Evolutionary conservation across 208 protist genomes (phyloP).

Genomic region (Angomonas deanei): DNA sequence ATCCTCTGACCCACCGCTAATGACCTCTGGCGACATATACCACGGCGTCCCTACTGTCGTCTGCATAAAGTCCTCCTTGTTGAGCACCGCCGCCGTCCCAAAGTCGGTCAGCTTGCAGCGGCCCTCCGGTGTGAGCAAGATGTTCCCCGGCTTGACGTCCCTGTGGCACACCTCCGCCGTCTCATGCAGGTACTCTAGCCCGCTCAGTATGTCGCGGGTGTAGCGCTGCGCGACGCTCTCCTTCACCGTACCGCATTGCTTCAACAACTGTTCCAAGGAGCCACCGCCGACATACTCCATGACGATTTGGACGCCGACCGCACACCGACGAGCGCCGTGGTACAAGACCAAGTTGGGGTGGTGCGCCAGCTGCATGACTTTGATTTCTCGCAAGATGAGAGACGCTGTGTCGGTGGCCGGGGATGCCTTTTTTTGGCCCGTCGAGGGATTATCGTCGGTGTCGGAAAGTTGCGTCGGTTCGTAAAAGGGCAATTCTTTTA

Average conservation of each 20-base stretch:
- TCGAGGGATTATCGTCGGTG: conserved; percentile 9
- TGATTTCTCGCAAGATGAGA: conserved; percentile 65
- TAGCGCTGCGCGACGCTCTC: conserved; percentile 77
- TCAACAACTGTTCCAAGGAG: conserved; percentile 67
- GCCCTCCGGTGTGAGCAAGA: conserved; percentile 82
- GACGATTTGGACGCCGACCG: conserved; percentile 70
- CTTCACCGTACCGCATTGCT: conserved; percentile 43
- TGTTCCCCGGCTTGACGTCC: conserved; percentile 90
- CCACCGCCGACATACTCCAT: conserved; percentile 89
- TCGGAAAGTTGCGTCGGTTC: conserved; percentile 18
- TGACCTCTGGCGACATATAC: conserved; percentile 92
- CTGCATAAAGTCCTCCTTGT: conserved; percentile 33
- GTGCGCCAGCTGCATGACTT: conserved; percentile 60
- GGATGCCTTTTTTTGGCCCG: conserved; percentile 1
- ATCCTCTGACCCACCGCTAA: conserved; percentile 45
- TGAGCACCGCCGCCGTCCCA: conserved; percentile 25
- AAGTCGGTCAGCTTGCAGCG: conserved; percentile 89
- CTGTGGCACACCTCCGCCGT: conserved; percentile 78
- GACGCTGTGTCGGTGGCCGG: conserved; percentile 17
- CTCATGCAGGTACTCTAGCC: conserved; percentile 80
- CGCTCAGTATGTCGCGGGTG: conserved; percentile 65
- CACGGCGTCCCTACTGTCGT: conserved; percentile 86
- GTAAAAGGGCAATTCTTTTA: conserved; percentile 81
- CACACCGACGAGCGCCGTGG: conserved; percentile 64
- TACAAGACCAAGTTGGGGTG: conserved; percentile 82